A percentile compares a stretch with the other conserved stretches of the same genome.
Evolutionary conservation across 306 rosid species (phyloP).

Genomic region (Albizia julibrissin): DNA sequence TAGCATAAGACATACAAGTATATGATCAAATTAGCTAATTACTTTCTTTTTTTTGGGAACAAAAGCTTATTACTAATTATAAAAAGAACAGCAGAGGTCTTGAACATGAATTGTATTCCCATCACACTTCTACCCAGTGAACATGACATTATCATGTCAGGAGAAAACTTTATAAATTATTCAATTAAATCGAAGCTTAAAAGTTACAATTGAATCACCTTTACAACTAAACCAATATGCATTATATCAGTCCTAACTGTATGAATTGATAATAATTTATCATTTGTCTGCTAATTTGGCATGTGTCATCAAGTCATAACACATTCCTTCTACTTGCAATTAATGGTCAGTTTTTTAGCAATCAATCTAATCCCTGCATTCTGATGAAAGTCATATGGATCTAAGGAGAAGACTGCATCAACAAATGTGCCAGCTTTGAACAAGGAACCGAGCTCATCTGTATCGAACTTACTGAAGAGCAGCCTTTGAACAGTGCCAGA

Average conservation of each 20-base stretch:
- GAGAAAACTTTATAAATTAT: constrained; percentile 21
- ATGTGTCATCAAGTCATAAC: constrained; percentile 26
- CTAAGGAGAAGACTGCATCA: constrained; percentile 85
- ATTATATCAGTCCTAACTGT: constrained; percentile 24
- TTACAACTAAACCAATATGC: constrained; percentile 31
- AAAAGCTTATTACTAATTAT: not conserved
- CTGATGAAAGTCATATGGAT: constrained; percentile 78
- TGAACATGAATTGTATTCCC: not conserved
- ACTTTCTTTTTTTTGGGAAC: no score
- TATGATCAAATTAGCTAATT: not conserved
- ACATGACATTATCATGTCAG: no score
- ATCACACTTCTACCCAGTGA: not conserved
- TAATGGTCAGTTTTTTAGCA: constrained; percentile 76
- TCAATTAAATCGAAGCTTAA: constrained; percentile 31
- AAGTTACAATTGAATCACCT: constrained; percentile 39
- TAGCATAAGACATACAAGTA: not conserved
- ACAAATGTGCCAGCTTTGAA: constrained; percentile 63
- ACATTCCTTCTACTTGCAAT: constrained; percentile 42
- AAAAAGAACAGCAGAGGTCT: not conserved
- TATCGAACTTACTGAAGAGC: constrained; percentile 69
- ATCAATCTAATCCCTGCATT: constrained; percentile 86
- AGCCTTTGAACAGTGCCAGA: constrained; percentile 62
- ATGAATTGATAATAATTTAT: constrained; percentile 22
- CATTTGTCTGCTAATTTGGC: not conserved
- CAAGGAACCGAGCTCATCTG: constrained; percentile 67